Percentiles rank a stretch among this genome's conserved stretches.
These are phyloP conservation scores for Vararia minispora DNA, from an alignment of 768 basidiomycete species.

Conservation along the genomic window DNA sequence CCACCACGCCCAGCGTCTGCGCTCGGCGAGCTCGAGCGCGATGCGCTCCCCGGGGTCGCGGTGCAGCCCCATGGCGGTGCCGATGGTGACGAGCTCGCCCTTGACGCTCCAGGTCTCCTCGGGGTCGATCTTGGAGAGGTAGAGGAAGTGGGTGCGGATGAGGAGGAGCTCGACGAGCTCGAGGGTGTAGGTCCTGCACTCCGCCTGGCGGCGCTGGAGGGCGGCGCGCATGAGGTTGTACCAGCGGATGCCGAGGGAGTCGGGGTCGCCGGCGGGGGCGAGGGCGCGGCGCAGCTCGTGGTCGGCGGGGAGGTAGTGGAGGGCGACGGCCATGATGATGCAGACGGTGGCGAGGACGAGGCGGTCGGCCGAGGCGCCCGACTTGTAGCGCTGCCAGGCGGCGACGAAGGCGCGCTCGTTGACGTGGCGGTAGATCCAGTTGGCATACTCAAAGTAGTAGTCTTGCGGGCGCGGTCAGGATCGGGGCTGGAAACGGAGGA, in stretches of 20 bases:
- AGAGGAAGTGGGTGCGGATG: conserved; percentile 55
- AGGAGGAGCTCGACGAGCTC: conserved; percentile 63
- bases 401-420: conserved; percentile 48
- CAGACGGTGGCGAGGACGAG: conserved; percentile 62
- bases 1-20: conserved; percentile 80
- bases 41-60: conserved; percentile 72
- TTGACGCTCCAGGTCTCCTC: conserved; percentile 66
- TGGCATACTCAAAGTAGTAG: conserved; percentile 80
- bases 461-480: no score
- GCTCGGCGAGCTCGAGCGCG: conserved; percentile 55
- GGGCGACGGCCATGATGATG: conserved; percentile 62
- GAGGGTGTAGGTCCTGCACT: conserved; percentile 39
- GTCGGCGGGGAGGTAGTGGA: conserved; percentile 57
- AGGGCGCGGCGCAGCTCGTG: conserved; percentile 47
- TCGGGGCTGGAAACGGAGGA: no score
- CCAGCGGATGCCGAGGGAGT: conserved; percentile 53
- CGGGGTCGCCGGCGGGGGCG: conserved; percentile 36
- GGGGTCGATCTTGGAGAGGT: conserved; percentile 52
- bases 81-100: conserved; percentile 57
- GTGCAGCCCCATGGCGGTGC: conserved; percentile 68
- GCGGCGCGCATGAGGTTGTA: conserved; percentile 59
- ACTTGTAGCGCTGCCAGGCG: conserved; percentile 69
- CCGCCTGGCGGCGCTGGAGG: conserved; percentile 48
- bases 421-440: conserved; percentile 78
- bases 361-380: conserved; percentile 52